A percentile compares a stretch with the other conserved stretches of the same genome.
These are phyloP conservation scores for Wallacemonas sp. DNA, from an alignment of 208 protist species.

Conservation along the genomic window DNA sequence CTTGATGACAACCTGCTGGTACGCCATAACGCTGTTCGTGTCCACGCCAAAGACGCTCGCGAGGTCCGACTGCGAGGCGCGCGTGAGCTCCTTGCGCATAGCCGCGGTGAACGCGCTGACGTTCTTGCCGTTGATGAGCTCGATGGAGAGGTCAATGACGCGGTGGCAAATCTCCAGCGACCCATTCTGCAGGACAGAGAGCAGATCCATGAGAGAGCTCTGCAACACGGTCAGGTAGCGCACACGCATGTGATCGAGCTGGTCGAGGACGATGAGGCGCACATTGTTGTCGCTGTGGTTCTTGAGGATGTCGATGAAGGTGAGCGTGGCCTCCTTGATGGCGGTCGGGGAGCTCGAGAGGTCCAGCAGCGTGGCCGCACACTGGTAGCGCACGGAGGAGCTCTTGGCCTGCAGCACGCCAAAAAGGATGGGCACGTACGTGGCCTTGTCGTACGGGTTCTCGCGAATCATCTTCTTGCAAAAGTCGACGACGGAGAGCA, in stretches of 20 bases:
- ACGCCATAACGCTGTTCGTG: conserved; percentile 19
- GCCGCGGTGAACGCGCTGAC: conserved; percentile 92
- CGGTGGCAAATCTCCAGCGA: conserved; percentile 95
- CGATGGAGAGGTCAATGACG: conserved; percentile 92
- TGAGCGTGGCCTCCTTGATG: conserved; percentile 90
- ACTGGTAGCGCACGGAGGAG: conserved; percentile 95
- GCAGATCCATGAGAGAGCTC: conserved; percentile 96
- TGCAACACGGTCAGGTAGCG: conserved; percentile 87
- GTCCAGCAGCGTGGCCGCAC: conserved; percentile 93
- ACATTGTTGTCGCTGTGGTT: conserved; percentile 98
- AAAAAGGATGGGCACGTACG: conserved; percentile 96
- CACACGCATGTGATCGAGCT: conserved; percentile 92
- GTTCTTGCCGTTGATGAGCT: conserved; percentile 93
- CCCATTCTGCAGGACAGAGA: conserved; percentile 89
- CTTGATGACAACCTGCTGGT: conserved; percentile 89
- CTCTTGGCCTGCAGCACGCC: conserved; percentile 93
- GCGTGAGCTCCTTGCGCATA: conserved; percentile 95
- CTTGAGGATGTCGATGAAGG: conserved; percentile 94
- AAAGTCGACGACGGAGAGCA: conserved; percentile 90
- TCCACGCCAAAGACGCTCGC: conserved; percentile 6
- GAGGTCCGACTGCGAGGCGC: conserved; percentile 25
- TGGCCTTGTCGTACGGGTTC: conserved; percentile 87
- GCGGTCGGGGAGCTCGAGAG: conserved; percentile 96
- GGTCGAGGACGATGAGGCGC: conserved; percentile 97
- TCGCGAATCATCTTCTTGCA: conserved; percentile 76